Evolutionary conservation across 768 basidiomycete species (phyloP).

Genomic region (Xerocomellus chrysenteron): DNA sequence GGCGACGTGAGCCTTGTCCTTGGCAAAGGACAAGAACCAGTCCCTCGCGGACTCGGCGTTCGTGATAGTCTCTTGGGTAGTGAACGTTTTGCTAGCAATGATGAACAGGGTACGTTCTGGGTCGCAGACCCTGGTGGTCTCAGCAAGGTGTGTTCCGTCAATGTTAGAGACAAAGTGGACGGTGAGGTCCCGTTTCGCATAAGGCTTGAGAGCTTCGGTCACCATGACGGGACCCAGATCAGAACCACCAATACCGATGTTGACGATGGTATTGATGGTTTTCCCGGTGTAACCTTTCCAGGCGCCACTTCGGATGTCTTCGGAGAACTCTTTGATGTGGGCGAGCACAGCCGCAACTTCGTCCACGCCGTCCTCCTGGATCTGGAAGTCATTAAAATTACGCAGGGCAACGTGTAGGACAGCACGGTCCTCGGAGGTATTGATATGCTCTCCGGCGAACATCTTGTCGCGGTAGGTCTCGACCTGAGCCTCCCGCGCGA

Average conservation of each 20-base stretch:
- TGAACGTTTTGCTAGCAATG: slow-evolving; percentile 99
- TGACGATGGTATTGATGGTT: slow-evolving; percentile 90
- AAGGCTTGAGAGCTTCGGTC: slow-evolving; percentile 93
- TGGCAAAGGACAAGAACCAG: slow-evolving; percentile 88
- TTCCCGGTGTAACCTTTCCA: slow-evolving; percentile 99
- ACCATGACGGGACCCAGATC: slow-evolving; percentile 99
- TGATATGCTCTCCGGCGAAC: slow-evolving; percentile 96
- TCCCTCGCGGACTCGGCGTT: slow-evolving; percentile 92
- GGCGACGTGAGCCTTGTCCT: slow-evolving; percentile 88
- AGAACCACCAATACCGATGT: slow-evolving; percentile 98
- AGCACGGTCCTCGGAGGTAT: slow-evolving; percentile 96
- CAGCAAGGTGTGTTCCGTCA: slow-evolving; percentile 95
- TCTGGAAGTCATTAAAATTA: slow-evolving; percentile 72
- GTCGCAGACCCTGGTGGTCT: slow-evolving; percentile 77
- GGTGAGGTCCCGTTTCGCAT: slow-evolving; percentile 84
- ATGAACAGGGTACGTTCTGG: slow-evolving; percentile 96
- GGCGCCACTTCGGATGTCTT: slow-evolving; percentile 76
- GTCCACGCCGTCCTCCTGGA: slow-evolving; percentile 75
- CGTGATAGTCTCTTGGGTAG: slow-evolving; percentile 99
- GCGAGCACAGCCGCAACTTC: slow-evolving; percentile 82
- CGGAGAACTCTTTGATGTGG: slow-evolving; percentile 90
- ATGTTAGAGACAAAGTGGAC: slow-evolving; percentile 96
- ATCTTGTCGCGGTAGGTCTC: slow-evolving; percentile 87
- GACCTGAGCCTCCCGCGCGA: slow-evolving; percentile 84
- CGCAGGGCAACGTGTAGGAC: slow-evolving; percentile 95